Conservation (phyloP, 441 rosid species). For the Hura crepitans region DNA sequence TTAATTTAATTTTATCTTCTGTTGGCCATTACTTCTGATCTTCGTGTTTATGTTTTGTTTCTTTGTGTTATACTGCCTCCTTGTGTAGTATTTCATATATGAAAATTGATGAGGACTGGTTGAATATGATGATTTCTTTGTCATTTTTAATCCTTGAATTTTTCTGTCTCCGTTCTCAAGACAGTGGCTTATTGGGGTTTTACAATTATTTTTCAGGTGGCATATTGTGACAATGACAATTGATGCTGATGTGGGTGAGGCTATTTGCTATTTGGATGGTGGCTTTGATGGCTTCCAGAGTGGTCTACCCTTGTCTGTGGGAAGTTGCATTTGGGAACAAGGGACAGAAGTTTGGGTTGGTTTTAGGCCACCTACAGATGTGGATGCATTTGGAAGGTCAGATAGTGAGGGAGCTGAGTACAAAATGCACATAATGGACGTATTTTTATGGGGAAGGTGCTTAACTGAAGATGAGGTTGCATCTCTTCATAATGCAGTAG, state of each 20-base stretch:
- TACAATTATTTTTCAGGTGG: constrained; percentile 66
- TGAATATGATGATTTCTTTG: background rate
- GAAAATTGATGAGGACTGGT: background rate
- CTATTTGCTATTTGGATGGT: constrained; percentile 96
- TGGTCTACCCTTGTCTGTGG: constrained; percentile 63
- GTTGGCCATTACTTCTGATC: constrained; percentile 12
- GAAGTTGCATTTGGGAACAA: constrained; percentile 81
- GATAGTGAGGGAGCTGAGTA: constrained; percentile 99
- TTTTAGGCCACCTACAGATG: constrained; percentile 85
- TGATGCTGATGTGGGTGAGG: constrained; percentile 95
- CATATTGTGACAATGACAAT: constrained; percentile 96
- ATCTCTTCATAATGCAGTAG: constrained; percentile 71
- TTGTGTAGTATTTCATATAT: constrained; percentile 16
- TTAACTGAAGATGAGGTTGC: constrained; percentile 92
- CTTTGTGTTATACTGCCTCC: background rate
- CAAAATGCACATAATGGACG: constrained; percentile 99
- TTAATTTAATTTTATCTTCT: constrained; percentile 19
- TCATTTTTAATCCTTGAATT: background rate
- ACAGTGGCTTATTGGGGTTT: constrained; percentile 16
- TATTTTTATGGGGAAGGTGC: constrained; percentile 98
- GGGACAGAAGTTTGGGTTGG: constrained; percentile 97
- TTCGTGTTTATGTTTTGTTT: constrained; percentile 6
- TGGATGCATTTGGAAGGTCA: constrained; percentile 98
- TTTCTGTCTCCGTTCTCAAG: constrained; percentile 5
- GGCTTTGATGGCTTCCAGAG: constrained; percentile 91